Percentiles rank a stretch among this genome's conserved stretches.
phyloP scores from a whole-genome alignment of 2,329 filamentous ascomycete species.

The Talaromyces sp. region DNA sequence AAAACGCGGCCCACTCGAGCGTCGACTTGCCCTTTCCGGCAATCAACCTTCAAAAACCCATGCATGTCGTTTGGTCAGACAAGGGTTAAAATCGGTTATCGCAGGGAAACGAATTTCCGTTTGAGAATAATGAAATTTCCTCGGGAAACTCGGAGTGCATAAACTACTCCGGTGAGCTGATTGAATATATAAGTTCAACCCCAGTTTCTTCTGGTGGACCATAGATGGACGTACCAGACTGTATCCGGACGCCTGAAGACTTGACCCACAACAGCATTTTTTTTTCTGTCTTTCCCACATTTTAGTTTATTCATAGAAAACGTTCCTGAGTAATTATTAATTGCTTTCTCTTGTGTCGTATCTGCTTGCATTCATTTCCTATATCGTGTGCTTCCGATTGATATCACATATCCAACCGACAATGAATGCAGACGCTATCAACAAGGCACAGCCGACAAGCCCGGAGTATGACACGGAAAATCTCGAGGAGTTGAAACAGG shows the following conservation, averaged over 20 bases:
- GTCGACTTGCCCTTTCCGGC: neutral
- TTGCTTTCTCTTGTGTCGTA: neutral
- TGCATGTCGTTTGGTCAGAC: neutral
- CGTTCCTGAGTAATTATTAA: neutral
- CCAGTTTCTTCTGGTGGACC: neutral
- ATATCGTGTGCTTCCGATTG: neutral
- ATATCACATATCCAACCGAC: neutral
- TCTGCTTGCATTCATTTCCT: neutral
- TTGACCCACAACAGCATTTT: neutral
- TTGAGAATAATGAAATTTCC: neutral
- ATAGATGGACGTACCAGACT: neutral
- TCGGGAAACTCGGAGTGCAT: neutral
- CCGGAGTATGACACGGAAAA: neutral
- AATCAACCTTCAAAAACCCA: neutral
- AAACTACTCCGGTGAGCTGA: neutral
- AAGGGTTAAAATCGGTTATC: neutral
- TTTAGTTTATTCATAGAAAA: neutral
- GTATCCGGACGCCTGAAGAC: neutral
- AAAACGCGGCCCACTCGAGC: neutral
- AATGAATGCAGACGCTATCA: neutral
- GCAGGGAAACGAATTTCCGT: neutral
- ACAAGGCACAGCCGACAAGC: neutral
- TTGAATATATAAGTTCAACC: neutral
- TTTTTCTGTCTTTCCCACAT: neutral
- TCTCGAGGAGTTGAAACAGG: neutral